phyloP scores from a whole-genome alignment of 192 early-diverging fungal genomes.

The Coemansia javaensis region DNA sequence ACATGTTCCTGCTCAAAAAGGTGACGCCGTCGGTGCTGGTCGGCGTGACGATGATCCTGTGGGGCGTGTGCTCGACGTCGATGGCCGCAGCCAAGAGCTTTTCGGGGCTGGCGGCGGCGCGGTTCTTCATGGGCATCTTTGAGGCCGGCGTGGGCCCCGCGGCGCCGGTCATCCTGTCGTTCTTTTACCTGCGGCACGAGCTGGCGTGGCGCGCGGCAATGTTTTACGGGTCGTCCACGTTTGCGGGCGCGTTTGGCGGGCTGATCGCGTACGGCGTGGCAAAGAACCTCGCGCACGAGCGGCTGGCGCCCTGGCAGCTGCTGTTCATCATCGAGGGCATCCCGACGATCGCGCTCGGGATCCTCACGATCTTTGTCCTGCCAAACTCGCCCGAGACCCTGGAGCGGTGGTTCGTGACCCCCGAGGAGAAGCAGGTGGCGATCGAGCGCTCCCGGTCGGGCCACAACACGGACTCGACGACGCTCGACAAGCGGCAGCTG shows the following conservation, averaged over 20 bases:
- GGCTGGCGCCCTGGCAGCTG: constrained; percentile 63
- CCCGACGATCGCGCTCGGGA: constrained; percentile 57
- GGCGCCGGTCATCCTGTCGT: constrained; percentile 64
- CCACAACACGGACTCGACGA: constrained; percentile 31
- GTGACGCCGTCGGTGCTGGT: constrained; percentile 60
- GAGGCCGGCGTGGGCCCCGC: constrained; percentile 74
- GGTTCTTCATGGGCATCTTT: constrained; percentile 53
- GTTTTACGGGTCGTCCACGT: constrained; percentile 63
- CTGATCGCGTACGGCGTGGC: constrained; percentile 65
- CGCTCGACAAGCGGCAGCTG: constrained; percentile 47
- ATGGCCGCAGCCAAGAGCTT: constrained; percentile 54
- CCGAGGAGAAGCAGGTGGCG: constrained; percentile 52
- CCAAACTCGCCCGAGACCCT: constrained; percentile 53
- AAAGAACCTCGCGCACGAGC: constrained; percentile 49
- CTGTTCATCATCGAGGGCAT: constrained; percentile 68
- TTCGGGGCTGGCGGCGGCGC: constrained; percentile 26
- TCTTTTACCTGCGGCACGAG: constrained; percentile 67
- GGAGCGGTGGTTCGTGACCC: constrained; percentile 46
- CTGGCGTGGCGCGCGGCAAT: constrained; percentile 60
- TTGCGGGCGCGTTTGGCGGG: constrained; percentile 73
- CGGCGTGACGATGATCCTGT: constrained; percentile 59
- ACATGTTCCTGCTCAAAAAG: constrained; percentile 67
- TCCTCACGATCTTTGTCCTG: constrained; percentile 52
- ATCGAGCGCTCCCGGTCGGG: constrained; percentile 49
- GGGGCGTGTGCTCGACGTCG: constrained; percentile 63